Base-by-base conservation (phyloP, 495 filamentous ascomycete species). In the Trichoderma virens region DNA sequence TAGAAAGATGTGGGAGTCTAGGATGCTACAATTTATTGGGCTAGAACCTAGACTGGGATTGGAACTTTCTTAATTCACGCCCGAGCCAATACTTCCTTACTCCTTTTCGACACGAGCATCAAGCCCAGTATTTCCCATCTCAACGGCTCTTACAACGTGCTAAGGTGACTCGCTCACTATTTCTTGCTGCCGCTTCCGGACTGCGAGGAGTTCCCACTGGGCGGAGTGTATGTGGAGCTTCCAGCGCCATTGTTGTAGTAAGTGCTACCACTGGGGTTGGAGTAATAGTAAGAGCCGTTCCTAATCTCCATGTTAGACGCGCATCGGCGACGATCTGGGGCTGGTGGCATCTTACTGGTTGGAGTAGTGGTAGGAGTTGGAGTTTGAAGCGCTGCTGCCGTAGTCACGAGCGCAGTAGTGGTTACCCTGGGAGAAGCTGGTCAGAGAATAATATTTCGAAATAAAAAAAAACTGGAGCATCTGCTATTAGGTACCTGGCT, bases 241-340 rank as follows among this genome's bases (percentile, higher is more conserved):
- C 79, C 79, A 28, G 67, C 62, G 65, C 79, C 77, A 61, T 77
- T 70, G 69, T 79, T 78, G 73, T 78, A 72, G 72, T 80, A 81
- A 27, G 73, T 76, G 67, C 74, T 77, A 3, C 78, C 77, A 62
- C 85, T 75, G 47, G 82, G 71, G 71, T 86, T 86, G 62, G 77
- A 82, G 71, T 85, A 86, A 68, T 86, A 83, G 76, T 85, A 86
- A n/a, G 77, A 81, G 8, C 83, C 80, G 64, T 86, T 65, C 3
- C 79, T 82, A 11, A 6, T 31, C 14, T n/a, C 18, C 13, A 7
- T 41, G 43, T 32, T 67, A 65, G 38, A 68, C n/a, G 4, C 3
- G 8, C 14, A 1, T 18, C 11, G 13, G 1, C 5, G 68, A 1
- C 25, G 62, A n/a, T 66, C 65, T 35, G 60, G 65, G 18, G 54